Evolutionary conservation across 2,329 filamentous ascomycete species (phyloP), one percentile per base, ranked within the genome.

Genomic region (Xylaria arbuscula): DNA sequence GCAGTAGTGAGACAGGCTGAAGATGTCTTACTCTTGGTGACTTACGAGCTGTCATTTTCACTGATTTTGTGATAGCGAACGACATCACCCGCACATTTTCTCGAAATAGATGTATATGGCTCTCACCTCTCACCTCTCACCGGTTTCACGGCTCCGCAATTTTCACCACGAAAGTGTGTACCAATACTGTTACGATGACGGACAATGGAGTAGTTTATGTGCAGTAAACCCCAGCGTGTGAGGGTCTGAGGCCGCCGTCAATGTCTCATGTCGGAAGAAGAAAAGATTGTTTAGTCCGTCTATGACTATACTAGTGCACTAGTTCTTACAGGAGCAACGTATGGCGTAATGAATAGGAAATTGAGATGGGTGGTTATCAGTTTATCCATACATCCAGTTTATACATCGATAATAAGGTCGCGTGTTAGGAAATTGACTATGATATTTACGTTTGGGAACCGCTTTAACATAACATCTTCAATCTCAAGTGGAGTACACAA

Each of bases 21-120:
- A 28, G 7, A 8, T 15, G 17, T 22, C 2, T 47, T 47, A 48
- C 13, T 24, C 19, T 55, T 24, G 24, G n/a, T n/a, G 53, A 19
- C 22, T n/a, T 62, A 15, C 36, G 50, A 55, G 38, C 32, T 55
- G 51, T 62, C 50, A 55, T 7, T 36, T 24, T 17, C 2, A 11
- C 38, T 13, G 15, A 19, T 32, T 45, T 45, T 17, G 13, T 22
- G 4, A 55, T 15, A 36, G 13, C n/a, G 34, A 53, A 61, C 34
- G 32, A 22, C 19, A 28, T 38, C 22, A 53, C 47, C 34, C 8
- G 13, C 19, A 53, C 17, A 15, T 15, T 17, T 10, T 54, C 50
- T n/a, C 9, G 55, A 34, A 47, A 28, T 34, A 42, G 13, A 42
- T 54, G 45, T 22, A 24, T 51, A 32, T 34, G 48, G 24, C 24